A percentile compares a stretch with the other conserved stretches of the same genome.
Conservation (phyloP, 768 basidiomycete species). For the Russula olivacea region DNA sequence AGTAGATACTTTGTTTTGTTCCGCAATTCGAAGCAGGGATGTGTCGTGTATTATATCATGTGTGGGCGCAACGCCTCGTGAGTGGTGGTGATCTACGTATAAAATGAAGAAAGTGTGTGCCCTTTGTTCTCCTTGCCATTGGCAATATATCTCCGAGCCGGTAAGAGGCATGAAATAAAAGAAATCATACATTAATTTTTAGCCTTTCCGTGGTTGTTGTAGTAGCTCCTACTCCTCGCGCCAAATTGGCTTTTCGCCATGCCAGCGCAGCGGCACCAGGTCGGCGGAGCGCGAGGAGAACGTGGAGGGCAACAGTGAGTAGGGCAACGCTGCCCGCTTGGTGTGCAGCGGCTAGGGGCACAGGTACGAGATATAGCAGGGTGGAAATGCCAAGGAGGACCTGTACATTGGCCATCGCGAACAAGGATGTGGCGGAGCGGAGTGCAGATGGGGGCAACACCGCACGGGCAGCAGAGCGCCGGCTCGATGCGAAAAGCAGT, state of each 20-base stretch:
- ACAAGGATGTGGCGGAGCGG: constrained; percentile 50
- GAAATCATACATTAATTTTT: neutral
- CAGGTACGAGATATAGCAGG: constrained; percentile 85
- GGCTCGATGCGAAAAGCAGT: constrained; percentile 54
- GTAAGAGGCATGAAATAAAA: neutral
- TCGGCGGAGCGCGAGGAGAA: constrained; percentile 62
- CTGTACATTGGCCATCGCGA: constrained; percentile 80
- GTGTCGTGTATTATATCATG: constrained; percentile 2
- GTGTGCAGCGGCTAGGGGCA: constrained; percentile 87
- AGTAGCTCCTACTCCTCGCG: neutral
- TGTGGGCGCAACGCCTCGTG: neutral
- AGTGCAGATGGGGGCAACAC: constrained; percentile 57
- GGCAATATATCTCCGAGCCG: neutral
- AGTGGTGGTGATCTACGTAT: constrained; percentile 10
- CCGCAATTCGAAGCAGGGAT: constrained; percentile 6
- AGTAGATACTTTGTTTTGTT: constrained; percentile 26
- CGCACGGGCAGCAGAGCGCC: constrained; percentile 42
- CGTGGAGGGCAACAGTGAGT: constrained; percentile 74
- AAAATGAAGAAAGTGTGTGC: neutral
- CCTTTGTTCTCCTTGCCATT: neutral
- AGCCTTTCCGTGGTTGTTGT: neutral
- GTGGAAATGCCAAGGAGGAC: constrained; percentile 74
- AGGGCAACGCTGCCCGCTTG: constrained; percentile 92
- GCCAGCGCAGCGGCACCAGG: constrained; percentile 60
- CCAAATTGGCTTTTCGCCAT: constrained; percentile 43